phyloP scores from a whole-genome alignment of 441 rosid species.

The Jatropha podagrica region DNA sequence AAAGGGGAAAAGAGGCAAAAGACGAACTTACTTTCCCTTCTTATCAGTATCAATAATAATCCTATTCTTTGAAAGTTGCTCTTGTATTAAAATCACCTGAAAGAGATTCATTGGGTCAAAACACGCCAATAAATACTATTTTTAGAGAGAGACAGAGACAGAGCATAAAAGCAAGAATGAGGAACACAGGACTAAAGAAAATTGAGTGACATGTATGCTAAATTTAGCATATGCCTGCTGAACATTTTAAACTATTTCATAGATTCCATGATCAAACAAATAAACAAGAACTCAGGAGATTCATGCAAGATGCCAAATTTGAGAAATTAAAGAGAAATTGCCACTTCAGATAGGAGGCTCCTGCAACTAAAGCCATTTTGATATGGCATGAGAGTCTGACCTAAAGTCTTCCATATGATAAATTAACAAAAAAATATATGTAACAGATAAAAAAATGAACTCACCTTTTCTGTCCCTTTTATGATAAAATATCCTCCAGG shows the following conservation, averaged over 20 bases:
- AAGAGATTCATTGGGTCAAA: slow-evolving; percentile 25
- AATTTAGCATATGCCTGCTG: not conserved
- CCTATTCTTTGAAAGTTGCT: slow-evolving; percentile 94
- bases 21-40: slow-evolving; percentile 87
- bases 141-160: not conserved
- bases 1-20: slow-evolving; percentile 17
- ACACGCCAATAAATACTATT: slow-evolving; percentile 9
- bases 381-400: not conserved
- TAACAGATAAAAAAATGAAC: slow-evolving; percentile 13
- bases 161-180: not conserved
- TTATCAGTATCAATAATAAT: slow-evolving; percentile 91
- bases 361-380: not conserved
- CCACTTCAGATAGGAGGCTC: not conserved
- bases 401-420: not conserved
- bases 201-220: not conserved
- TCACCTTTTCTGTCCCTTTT: slow-evolving; percentile 93
- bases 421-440: not conserved
- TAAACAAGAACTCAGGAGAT: not conserved
- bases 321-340: not conserved
- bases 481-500: slow-evolving; percentile 95
- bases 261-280: not conserved
- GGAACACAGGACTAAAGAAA: not conserved
- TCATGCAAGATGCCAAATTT: not conserved
- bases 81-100: slow-evolving; percentile 92
- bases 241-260: not conserved